Percentiles rank a stretch among this genome's conserved stretches.
Evolutionary conservation across 805 yeast species (phyloP).

Genomic region (Kuraishia molischiana): DNA sequence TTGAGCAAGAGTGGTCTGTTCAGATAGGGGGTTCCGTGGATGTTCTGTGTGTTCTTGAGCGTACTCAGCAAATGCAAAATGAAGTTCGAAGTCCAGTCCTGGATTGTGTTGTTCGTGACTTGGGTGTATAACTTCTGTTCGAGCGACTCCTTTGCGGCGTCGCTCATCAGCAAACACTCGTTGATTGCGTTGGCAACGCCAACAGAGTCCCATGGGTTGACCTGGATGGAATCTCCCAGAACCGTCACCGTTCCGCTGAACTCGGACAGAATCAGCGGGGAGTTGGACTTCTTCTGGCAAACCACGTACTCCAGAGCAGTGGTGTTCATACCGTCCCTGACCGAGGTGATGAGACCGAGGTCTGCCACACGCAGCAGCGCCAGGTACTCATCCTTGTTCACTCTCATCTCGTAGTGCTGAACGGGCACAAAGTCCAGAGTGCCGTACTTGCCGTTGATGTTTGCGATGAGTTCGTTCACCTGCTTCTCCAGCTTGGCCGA

Average conservation of each 20-base stretch:
- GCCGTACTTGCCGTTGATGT: slow-evolving; percentile 81
- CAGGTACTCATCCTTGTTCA: slow-evolving; percentile 79
- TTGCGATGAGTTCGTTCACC: slow-evolving; percentile 72
- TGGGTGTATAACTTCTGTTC: slow-evolving; percentile 49
- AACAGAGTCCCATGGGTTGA: slow-evolving; percentile 96
- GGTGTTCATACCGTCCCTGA: slow-evolving; percentile 95
- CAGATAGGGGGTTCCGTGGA: slow-evolving; percentile 70
- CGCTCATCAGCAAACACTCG: slow-evolving; percentile 49
- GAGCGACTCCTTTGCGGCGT: slow-evolving; percentile 30
- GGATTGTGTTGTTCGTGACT: slow-evolving; percentile 65
- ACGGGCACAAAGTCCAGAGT: slow-evolving; percentile 77
- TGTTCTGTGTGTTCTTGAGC: slow-evolving; percentile 17
- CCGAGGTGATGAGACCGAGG: slow-evolving; percentile 77
- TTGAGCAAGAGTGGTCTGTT: slow-evolving; percentile 58
- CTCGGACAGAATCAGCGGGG: slow-evolving; percentile 84
- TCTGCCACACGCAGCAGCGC: slow-evolving; percentile 88
- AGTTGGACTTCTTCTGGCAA: slow-evolving; percentile 63
- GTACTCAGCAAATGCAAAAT: slow-evolving; percentile 23
- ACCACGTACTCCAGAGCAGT: slow-evolving; percentile 89
- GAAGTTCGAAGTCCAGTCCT: slow-evolving; percentile 62
- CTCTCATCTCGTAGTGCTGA: slow-evolving; percentile 84
- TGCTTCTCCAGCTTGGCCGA: slow-evolving; percentile 65
- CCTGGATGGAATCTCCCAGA: slow-evolving; percentile 62
- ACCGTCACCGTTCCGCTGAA: slow-evolving; percentile 84
- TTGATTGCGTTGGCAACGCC: slow-evolving; percentile 84